Conservation (phyloP, 805 yeast genomes). For the Spathaspora sp. region DNA sequence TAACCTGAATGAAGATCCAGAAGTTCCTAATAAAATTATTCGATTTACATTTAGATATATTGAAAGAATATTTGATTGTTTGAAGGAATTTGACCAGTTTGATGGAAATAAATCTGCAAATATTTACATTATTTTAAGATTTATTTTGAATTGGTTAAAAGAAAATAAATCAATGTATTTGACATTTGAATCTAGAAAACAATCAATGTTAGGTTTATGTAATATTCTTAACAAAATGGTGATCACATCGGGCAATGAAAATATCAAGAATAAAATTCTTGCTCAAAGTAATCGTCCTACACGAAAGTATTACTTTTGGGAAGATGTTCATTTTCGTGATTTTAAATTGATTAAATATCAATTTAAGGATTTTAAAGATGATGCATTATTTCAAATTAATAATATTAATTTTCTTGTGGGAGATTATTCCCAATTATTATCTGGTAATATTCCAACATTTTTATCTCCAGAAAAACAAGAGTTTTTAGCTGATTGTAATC, state of each 20-base stretch:
- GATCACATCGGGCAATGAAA: background rate
- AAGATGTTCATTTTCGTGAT: slow-evolving; percentile 62
- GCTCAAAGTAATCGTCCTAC: slow-evolving; percentile 32
- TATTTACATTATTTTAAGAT: slow-evolving; percentile 31
- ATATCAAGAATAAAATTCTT: slow-evolving; percentile 10
- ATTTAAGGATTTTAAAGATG: slow-evolving; percentile 62
- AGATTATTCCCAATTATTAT: slow-evolving; percentile 13
- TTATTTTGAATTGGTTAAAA: slow-evolving; percentile 56
- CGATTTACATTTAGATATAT: slow-evolving; percentile 17
- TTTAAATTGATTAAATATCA: slow-evolving; percentile 52
- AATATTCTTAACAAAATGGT: background rate
- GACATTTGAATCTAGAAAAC: background rate
- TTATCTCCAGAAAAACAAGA: slow-evolving; percentile 6
- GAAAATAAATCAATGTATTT: slow-evolving; percentile 31
- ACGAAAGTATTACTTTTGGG: slow-evolving; percentile 55
- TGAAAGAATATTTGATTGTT: slow-evolving; percentile 14
- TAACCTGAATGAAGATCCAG: background rate
- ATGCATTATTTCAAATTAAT: slow-evolving; percentile 31
- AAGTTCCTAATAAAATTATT: slow-evolving; percentile 3
- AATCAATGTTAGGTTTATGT: background rate
- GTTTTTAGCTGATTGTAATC: background rate
- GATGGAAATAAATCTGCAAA: slow-evolving; percentile 4
- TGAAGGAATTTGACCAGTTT: slow-evolving; percentile 1
- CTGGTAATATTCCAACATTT: slow-evolving; percentile 11
- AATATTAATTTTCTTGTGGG: slow-evolving; percentile 21